Base-by-base conservation (phyloP, 2,329 filamentous ascomycete species). In the Neodidymelliopsis sp. region DNA sequence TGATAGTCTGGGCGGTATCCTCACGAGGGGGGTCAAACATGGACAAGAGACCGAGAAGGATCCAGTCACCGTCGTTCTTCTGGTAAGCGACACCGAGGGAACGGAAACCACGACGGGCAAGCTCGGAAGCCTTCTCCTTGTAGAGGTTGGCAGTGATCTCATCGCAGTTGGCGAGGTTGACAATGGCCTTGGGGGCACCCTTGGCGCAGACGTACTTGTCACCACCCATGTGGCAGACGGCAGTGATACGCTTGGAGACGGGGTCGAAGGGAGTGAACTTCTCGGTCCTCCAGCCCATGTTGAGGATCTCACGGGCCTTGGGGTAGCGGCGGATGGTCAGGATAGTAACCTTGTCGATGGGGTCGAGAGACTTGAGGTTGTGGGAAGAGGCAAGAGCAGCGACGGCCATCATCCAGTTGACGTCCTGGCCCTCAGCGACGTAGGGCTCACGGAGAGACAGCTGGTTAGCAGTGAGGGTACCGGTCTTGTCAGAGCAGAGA, bases 371-470 rank as follows among this genome's bases (percentile, higher is more conserved):
- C 77, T 88, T 88, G 76, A 89, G 80, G 77, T 90, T 90, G 79
- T 90, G 87, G 55, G 87, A 90, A 41, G 87, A 90, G 49, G 87
- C 88, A 46, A 90, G 82, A 53, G 87, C 87, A 52, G 88, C 87
- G 53, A 89, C 87, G 57, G 87, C 87, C 87, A 90, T 90, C 87
- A 90, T 90, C 87, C 87, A 90, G 79, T 90, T 88, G 73, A 90
- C 84, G 74, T 90, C 87, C 69, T 89, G 84, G 63, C 87, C 88
- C 73, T 90, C 87, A 53, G 86, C 84, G 50, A 90, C 86, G 75
- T 86, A 90, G 15, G 88, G 88, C 69, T 90, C 88, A 71, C 87
- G 86, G 67, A 90, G 88, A 66, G 83, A 87, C 42, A 90, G 81
- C 78, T 90, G 87, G 74, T 88, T 88, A 62, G 85, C 85, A 49